Conservation (phyloP, 768 basidiomycete species). For the Xerocomellus intermedius region DNA sequence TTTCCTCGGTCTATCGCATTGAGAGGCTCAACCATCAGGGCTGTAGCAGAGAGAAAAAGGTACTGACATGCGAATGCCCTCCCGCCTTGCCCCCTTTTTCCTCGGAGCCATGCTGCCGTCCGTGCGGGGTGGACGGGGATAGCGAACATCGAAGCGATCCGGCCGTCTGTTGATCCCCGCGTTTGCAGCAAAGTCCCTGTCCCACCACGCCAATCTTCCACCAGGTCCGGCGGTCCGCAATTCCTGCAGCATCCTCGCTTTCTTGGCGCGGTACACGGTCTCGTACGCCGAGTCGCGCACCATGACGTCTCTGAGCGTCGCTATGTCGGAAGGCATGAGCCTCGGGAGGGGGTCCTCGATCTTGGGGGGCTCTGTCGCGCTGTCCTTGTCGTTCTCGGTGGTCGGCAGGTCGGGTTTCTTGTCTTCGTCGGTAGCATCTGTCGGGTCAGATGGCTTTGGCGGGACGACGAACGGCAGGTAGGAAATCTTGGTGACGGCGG, state of each 20-base stretch:
- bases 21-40: not conserved
- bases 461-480: slow-evolving; percentile 26
- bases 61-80: slow-evolving; percentile 79
- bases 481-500: slow-evolving; percentile 31
- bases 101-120: slow-evolving; percentile 34
- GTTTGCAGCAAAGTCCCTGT: slow-evolving; percentile 47
- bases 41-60: not conserved
- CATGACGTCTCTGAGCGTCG: slow-evolving; percentile 36
- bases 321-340: slow-evolving; percentile 36
- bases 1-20: slow-evolving; percentile 61
- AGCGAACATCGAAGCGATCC: slow-evolving; percentile 52
- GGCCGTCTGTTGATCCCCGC: slow-evolving; percentile 29
- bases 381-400: slow-evolving; percentile 21
- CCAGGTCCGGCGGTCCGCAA: slow-evolving; percentile 42
- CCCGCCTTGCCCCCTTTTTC: slow-evolving; percentile 56
- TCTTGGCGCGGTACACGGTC: slow-evolving; percentile 45
- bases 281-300: slow-evolving; percentile 47
- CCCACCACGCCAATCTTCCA: slow-evolving; percentile 57
- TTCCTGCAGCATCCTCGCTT: slow-evolving; percentile 53
- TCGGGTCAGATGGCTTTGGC: slow-evolving; percentile 16
- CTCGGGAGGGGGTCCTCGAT: slow-evolving; percentile 23
- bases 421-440: slow-evolving; percentile 21
- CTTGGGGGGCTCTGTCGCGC: slow-evolving; percentile 13
- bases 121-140: slow-evolving; percentile 47
- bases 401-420: slow-evolving; percentile 19